Evolutionary conservation across 2,329 filamentous ascomycete species (phyloP).

Genomic region (Biscogniauxia sp.): DNA sequence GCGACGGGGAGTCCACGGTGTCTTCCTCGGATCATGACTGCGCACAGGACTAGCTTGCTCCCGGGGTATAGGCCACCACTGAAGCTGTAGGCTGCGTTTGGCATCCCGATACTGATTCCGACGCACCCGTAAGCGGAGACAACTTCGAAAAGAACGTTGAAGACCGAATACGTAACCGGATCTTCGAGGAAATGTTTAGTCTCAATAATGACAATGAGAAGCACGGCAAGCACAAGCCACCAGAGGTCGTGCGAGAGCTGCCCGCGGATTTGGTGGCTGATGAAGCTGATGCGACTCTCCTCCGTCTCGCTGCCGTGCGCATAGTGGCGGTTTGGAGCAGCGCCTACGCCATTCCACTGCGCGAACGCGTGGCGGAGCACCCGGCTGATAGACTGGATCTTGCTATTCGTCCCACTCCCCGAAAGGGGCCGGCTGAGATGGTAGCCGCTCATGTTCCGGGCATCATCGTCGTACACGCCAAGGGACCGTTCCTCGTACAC

Average conservation of each 20-base stretch:
- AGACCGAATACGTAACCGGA: conserved; percentile 53
- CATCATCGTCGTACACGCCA: conserved; percentile 41
- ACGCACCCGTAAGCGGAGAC: conserved; percentile 59
- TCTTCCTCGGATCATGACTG: conserved; percentile 54
- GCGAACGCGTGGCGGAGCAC: conserved; percentile 22
- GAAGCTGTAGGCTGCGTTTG: conserved; percentile 52
- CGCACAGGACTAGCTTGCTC: conserved; percentile 56
- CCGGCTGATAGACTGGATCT: conserved; percentile 16
- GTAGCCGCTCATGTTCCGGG: conserved; percentile 15
- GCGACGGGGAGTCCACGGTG: conserved; percentile 55
- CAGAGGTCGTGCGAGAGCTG: conserved; percentile 65
- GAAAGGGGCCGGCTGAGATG: conserved; percentile 13
- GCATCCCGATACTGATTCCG: conserved; percentile 54
- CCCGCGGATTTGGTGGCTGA: conserved; percentile 54
- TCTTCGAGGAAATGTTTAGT: conserved; percentile 51
- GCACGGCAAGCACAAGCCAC: conserved; percentile 59
- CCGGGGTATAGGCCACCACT: conserved; percentile 51
- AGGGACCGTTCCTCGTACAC: conserved; percentile 60
- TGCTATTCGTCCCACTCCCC: conserved; percentile 14
- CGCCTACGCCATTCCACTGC: conserved; percentile 30
- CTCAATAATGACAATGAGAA: conserved; percentile 60
- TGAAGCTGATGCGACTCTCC: conserved; percentile 47
- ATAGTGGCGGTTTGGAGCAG: conserved; percentile 14
- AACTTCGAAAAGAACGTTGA: conserved; percentile 57
- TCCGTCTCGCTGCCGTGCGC: conserved; percentile 4